Evolutionary conservation across 768 basidiomycete species (phyloP).

Genomic region (Pholiota molesta): DNA sequence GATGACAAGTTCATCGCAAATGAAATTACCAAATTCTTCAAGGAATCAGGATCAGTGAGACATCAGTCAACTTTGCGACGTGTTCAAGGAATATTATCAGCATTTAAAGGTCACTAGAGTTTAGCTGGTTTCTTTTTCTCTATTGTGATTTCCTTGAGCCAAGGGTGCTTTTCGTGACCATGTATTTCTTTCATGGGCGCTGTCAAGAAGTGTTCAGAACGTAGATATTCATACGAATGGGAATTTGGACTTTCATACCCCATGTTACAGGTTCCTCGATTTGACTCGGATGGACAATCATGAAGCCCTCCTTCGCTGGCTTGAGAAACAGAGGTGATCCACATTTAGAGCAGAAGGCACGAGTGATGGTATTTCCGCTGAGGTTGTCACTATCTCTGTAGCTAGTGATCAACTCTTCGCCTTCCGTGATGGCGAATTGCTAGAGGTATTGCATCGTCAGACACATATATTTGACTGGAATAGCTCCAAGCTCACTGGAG

Average conservation of each 20-base stretch:
- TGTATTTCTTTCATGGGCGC: slow-evolving; percentile 26
- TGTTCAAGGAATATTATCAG: too few species aligned
- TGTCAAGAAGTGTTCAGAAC: slow-evolving; percentile 6
- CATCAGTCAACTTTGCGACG: background rate
- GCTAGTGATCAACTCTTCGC: slow-evolving; percentile 23
- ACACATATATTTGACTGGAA: background rate
- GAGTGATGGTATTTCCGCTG: slow-evolving; percentile 28
- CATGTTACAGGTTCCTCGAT: slow-evolving; percentile 26
- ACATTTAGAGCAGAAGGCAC: slow-evolving; percentile 34
- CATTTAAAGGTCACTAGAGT: background rate
- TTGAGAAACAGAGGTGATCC: slow-evolving; percentile 30
- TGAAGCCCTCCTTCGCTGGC: slow-evolving; percentile 21
- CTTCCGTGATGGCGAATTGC: slow-evolving; percentile 28
- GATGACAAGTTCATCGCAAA: slow-evolving; percentile 46
- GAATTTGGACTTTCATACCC: slow-evolving; percentile 17
- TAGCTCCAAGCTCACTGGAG: slow-evolving; percentile 20
- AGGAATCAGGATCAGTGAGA: slow-evolving; percentile 24
- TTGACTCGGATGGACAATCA: slow-evolving; percentile 25
- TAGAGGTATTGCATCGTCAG: slow-evolving; percentile 6
- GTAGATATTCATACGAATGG: background rate
- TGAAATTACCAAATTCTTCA: slow-evolving; percentile 48
- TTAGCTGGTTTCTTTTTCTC: slow-evolving; percentile 8
- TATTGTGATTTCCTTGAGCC: slow-evolving; percentile 27
- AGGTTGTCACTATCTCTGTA: slow-evolving; percentile 29
- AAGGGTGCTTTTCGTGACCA: slow-evolving; percentile 14